Percentiles rank a stretch among this genome's conserved stretches.
phyloP scores from a whole-genome alignment of 306 rosid genomes.

The Abrus precatorius region DNA sequence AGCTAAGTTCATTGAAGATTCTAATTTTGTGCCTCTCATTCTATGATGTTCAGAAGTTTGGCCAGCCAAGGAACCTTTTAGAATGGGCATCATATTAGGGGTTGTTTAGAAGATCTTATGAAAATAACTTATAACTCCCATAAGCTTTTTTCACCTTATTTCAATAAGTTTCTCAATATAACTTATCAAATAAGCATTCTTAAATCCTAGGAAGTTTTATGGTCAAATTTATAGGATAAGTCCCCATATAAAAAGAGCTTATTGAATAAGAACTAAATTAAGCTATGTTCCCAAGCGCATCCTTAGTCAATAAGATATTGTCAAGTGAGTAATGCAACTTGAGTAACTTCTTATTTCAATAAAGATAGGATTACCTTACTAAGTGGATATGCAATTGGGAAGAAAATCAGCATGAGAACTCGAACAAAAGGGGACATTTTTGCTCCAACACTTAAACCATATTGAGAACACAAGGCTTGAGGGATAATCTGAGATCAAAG shows the following conservation, averaged over 20 bases:
- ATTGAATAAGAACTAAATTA: too few relatives aligned
- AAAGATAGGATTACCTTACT: conserved; percentile 62
- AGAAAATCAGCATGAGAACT: conserved; percentile 55
- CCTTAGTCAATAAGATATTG: background rate
- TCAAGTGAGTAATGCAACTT: background rate
- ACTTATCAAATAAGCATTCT: too few relatives aligned
- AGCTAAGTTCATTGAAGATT: conserved; percentile 1
- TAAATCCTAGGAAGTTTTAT: too few relatives aligned
- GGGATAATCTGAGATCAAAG: conserved; percentile 49
- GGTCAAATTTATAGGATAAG: too few relatives aligned
- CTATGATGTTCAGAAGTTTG: background rate
- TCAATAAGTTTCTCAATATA: too few relatives aligned
- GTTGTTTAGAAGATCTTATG: background rate
- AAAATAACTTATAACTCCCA: too few relatives aligned
- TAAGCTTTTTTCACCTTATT: too few relatives aligned
- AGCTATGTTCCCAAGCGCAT: too few relatives aligned
- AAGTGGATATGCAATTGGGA: conserved; percentile 74
- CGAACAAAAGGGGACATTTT: conserved; percentile 53
- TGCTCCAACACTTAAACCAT: conserved; percentile 55
- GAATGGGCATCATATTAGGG: too few relatives aligned
- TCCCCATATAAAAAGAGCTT: too few relatives aligned
- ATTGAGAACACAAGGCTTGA: conserved; percentile 53
- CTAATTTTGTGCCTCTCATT: conserved; percentile 8
- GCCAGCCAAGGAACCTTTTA: too few relatives aligned
- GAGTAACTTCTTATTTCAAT: background rate